These are phyloP conservation scores for Lactifluus echinatus DNA, from an alignment of 768 basidiomycete species.

Conservation along the genomic window DNA sequence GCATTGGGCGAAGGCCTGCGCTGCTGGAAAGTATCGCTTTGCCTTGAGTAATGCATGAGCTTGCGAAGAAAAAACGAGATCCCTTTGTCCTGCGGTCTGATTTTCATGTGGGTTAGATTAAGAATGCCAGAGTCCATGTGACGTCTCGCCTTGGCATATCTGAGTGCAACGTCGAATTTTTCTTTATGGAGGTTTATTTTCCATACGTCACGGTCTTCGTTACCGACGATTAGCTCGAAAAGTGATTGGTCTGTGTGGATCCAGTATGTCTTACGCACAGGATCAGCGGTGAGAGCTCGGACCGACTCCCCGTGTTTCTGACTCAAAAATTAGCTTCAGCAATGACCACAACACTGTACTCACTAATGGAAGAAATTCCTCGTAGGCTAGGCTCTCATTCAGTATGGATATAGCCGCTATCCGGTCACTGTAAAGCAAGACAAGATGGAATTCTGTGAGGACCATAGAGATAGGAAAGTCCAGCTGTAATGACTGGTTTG, in stretches of 20 bases:
- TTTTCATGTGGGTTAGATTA: not conserved
- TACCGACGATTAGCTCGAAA: slow-evolving; percentile 75
- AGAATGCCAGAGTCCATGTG: not conserved
- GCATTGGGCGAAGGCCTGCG: slow-evolving; percentile 86
- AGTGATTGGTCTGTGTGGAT: slow-evolving; percentile 83
- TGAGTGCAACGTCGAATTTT: slow-evolving; percentile 69
- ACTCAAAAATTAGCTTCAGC: not conserved
- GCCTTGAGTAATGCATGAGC: slow-evolving; percentile 72
- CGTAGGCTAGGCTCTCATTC: slow-evolving; percentile 74
- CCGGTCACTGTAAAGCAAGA: slow-evolving; percentile 74
- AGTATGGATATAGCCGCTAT: slow-evolving; percentile 71
- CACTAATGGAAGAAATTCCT: slow-evolving; percentile 77
- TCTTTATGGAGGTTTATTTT: slow-evolving; percentile 74
- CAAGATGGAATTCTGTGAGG: slow-evolving; percentile 87
- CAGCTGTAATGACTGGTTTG: slow-evolving; percentile 17
- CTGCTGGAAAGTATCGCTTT: slow-evolving; percentile 82
- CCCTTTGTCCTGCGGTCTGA: slow-evolving; percentile 82
- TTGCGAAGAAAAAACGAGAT: slow-evolving; percentile 74
- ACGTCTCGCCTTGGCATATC: slow-evolving; percentile 66
- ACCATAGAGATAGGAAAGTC: slow-evolving; percentile 67
- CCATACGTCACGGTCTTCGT: slow-evolving; percentile 95
- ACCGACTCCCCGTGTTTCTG: slow-evolving; percentile 73
- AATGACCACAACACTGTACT: slow-evolving; percentile 22
- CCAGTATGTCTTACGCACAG: slow-evolving; percentile 88
- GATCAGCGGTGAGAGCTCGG: slow-evolving; percentile 72